Percentiles rank a stretch among this genome's conserved stretches.
These are phyloP conservation scores for Rhodomyrtus tomentosa DNA, from an alignment of 345 rosid species.

Conservation along the genomic window DNA sequence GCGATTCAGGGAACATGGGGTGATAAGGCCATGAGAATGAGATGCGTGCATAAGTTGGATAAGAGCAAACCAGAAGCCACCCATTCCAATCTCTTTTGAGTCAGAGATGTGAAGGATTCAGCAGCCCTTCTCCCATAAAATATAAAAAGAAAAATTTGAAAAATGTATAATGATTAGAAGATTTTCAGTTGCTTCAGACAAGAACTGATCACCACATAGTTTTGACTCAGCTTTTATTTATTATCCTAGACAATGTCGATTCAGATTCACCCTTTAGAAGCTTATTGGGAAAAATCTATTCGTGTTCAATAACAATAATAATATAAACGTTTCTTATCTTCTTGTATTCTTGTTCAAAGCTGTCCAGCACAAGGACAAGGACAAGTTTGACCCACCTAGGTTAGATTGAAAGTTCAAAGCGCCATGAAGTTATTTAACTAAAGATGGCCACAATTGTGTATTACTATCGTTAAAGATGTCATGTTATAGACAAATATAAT, in stretches of 20 bases:
- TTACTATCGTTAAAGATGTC: not conserved
- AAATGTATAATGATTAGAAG: not conserved
- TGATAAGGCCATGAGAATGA: not conserved
- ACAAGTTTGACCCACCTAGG: not conserved
- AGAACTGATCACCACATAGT: not conserved
- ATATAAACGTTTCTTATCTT: not conserved
- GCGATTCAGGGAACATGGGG: not conserved
- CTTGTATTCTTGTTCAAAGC: not conserved
- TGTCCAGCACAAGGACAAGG: not conserved
- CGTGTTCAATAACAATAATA: not conserved
- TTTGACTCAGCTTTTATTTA: not conserved
- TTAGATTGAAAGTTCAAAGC: not conserved
- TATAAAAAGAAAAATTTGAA: not conserved
- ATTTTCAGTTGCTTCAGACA: not conserved
- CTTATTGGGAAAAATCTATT: not conserved
- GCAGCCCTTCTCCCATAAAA: not conserved
- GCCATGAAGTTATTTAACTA: not conserved
- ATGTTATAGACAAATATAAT: not conserved
- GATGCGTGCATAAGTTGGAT: not conserved
- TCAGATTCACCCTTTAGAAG: not conserved
- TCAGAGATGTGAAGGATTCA: not conserved
- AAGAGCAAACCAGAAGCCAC: not conserved
- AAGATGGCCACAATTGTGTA: not conserved
- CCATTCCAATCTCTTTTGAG: not conserved
- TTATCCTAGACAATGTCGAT: not conserved